phyloP scores from a whole-genome alignment of 2,329 filamentous ascomycete genomes.

The Aspergillus fumigatus region DNA sequence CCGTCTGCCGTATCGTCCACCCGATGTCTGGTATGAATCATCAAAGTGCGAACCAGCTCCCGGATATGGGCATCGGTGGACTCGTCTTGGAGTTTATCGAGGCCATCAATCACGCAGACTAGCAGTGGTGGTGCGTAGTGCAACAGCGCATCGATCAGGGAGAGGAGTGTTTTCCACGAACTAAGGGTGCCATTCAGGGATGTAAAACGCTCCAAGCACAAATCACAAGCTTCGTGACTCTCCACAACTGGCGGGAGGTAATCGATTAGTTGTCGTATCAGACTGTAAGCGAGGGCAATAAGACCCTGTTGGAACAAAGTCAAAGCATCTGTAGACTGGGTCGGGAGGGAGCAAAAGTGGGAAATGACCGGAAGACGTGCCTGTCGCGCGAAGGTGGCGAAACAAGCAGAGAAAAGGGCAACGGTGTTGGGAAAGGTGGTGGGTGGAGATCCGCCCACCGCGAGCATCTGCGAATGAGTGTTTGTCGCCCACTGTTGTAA shows the following conservation, averaged over 20 bases:
- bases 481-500: slow-evolving; percentile 34
- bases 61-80: slow-evolving; percentile 32
- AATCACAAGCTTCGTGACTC: slow-evolving; percentile 29
- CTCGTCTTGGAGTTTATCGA: slow-evolving; percentile 29
- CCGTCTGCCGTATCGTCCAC: slow-evolving; percentile 11
- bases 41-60: slow-evolving; percentile 28
- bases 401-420: slow-evolving; percentile 32
- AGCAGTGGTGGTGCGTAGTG: slow-evolving; percentile 33
- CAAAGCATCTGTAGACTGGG: slow-evolving; percentile 16
- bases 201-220: slow-evolving; percentile 33
- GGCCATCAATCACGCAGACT: slow-evolving; percentile 33
- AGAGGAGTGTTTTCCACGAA: slow-evolving; percentile 34
- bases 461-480: slow-evolving; percentile 29
- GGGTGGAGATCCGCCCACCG: slow-evolving; percentile 27
- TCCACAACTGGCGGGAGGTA: slow-evolving; percentile 33
- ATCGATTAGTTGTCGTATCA: slow-evolving; percentile 37
- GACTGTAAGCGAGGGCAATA: slow-evolving; percentile 35
- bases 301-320: slow-evolving; percentile 27
- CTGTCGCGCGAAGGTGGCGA: slow-evolving; percentile 27
- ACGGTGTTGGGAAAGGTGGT: slow-evolving; percentile 24
- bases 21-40: slow-evolving; percentile 29
- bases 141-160: slow-evolving; percentile 33
- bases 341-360: slow-evolving; percentile 32
- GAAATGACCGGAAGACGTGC: slow-evolving; percentile 31
- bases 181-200: slow-evolving; percentile 30